Conservation (phyloP, 192 early-diverging fungal genomes). For the Jimgerdemannia lactiflua region DNA sequence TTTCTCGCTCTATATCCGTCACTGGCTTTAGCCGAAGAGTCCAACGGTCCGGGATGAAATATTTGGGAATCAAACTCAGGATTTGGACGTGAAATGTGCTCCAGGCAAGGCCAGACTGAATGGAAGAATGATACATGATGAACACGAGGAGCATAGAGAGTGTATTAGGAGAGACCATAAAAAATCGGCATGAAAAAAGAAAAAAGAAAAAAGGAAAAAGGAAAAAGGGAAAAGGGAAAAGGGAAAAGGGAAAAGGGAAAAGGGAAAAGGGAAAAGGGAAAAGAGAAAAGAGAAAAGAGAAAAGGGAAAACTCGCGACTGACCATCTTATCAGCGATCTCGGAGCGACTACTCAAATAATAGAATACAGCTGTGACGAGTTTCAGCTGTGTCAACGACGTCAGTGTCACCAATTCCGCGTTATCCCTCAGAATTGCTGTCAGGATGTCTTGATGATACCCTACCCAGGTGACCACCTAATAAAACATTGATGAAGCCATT, state of each 20-base stretch:
- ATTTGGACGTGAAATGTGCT: constrained; percentile 40
- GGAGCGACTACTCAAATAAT: constrained; percentile 38
- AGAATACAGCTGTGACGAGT: constrained; percentile 42
- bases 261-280: not conserved
- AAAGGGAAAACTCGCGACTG: not conserved
- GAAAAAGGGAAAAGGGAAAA: not conserved
- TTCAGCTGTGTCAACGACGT: constrained; percentile 46
- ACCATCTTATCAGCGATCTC: constrained; percentile 13
- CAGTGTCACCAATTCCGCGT: constrained; percentile 29
- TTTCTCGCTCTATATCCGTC: constrained; percentile 24
- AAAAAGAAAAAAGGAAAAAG: not conserved
- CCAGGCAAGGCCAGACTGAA: constrained; percentile 36
- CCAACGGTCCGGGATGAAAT: constrained; percentile 37
- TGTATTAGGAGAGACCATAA: not conserved
- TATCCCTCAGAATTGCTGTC: constrained; percentile 52
- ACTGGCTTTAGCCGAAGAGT: constrained; percentile 29
- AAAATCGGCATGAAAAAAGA: not conserved
- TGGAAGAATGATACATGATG: not conserved
- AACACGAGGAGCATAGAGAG: too few species aligned
- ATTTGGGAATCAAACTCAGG: constrained; percentile 39
- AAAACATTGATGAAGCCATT: not conserved
- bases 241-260: not conserved
- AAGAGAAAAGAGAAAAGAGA: not conserved
- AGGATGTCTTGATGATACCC: constrained; percentile 36
- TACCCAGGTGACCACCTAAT: not conserved